Conservation (phyloP, 2,329 filamentous ascomycete genomes). For the Zarea fungicola region DNA sequence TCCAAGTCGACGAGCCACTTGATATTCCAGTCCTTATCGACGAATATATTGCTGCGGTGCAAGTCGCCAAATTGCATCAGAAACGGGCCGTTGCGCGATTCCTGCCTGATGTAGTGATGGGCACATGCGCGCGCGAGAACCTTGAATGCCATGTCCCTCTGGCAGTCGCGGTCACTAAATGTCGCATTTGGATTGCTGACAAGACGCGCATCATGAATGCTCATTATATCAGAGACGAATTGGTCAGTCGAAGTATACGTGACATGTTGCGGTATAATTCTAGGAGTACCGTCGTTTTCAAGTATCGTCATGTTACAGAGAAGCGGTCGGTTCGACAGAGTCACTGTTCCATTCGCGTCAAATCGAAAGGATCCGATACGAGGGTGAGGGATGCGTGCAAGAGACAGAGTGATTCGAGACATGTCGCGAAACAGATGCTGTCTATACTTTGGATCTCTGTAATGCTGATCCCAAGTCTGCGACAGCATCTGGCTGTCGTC, state of each 20-base stretch:
- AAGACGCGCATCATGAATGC: constrained; percentile 18
- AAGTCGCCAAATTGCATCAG: constrained; percentile 13
- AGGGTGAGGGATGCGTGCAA: constrained; percentile 21
- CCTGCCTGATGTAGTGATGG: not conserved
- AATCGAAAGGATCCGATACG: constrained; percentile 21
- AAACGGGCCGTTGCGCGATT: constrained; percentile 22
- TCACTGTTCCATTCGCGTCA: constrained; percentile 22
- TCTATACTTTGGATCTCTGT: not conserved
- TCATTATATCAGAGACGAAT: not conserved
- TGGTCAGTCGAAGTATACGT: constrained; percentile 21
- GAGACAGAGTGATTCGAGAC: constrained; percentile 20
- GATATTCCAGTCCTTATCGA: constrained; percentile 29
- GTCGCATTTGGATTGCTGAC: constrained; percentile 21
- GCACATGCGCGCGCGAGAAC: not conserved
- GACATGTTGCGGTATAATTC: constrained; percentile 23
- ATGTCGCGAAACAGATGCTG: constrained; percentile 23
- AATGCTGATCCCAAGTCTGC: not conserved
- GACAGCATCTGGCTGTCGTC: not conserved
- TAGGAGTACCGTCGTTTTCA: constrained; percentile 22
- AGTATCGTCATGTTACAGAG: constrained; percentile 19
- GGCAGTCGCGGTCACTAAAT: constrained; percentile 19
- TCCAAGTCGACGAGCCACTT: constrained; percentile 29
- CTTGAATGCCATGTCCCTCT: constrained; percentile 11
- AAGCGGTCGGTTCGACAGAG: constrained; percentile 26
- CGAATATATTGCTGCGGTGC: constrained; percentile 27